Conservation (phyloP, 2,329 filamentous ascomycete genomes). For the Elsinoe perseae region DNA sequence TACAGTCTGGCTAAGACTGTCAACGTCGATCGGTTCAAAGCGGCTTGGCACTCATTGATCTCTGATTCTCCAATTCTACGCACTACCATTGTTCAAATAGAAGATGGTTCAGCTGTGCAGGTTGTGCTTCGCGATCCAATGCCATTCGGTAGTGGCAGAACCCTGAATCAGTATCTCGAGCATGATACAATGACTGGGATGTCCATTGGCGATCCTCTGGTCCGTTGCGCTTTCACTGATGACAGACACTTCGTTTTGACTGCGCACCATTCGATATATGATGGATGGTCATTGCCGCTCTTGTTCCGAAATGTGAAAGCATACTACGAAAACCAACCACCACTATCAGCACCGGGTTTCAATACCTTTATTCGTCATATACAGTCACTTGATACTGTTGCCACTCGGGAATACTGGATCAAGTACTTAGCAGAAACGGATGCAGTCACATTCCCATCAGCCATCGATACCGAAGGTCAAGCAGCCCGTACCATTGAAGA, state of each 20-base stretch:
- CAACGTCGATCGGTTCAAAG: slow-evolving; percentile 28
- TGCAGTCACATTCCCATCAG: too few species aligned
- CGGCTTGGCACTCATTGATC: slow-evolving; percentile 33
- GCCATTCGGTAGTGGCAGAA: slow-evolving; percentile 26
- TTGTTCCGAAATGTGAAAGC: slow-evolving; percentile 28
- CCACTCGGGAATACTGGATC: slow-evolving; percentile 31
- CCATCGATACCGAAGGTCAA: slow-evolving; percentile 26
- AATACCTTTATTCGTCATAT: slow-evolving; percentile 32
- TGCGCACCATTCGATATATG: slow-evolving; percentile 36
- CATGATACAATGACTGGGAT: slow-evolving; percentile 30
- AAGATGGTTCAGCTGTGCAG: slow-evolving; percentile 18
- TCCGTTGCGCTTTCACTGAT: slow-evolving; percentile 32
- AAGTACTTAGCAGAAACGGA: slow-evolving; percentile 26
- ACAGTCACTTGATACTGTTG: slow-evolving; percentile 20
- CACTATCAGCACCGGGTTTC: slow-evolving; percentile 18
- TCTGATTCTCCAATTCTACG: slow-evolving; percentile 32
- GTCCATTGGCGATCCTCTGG: slow-evolving; percentile 34
- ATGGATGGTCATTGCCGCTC: slow-evolving; percentile 33
- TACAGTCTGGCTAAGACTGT: slow-evolving; percentile 27
- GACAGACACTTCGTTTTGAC: slow-evolving; percentile 27
- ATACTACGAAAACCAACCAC: not conserved
- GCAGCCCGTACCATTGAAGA: slow-evolving; percentile 24
- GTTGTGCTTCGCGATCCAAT: slow-evolving; percentile 26
- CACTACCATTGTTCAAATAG: slow-evolving; percentile 25
- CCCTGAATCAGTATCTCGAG: slow-evolving; percentile 30